phyloP scores from a whole-genome alignment of 2,329 filamentous ascomycete species.

The Pyrenophora tritici-repentis region DNA sequence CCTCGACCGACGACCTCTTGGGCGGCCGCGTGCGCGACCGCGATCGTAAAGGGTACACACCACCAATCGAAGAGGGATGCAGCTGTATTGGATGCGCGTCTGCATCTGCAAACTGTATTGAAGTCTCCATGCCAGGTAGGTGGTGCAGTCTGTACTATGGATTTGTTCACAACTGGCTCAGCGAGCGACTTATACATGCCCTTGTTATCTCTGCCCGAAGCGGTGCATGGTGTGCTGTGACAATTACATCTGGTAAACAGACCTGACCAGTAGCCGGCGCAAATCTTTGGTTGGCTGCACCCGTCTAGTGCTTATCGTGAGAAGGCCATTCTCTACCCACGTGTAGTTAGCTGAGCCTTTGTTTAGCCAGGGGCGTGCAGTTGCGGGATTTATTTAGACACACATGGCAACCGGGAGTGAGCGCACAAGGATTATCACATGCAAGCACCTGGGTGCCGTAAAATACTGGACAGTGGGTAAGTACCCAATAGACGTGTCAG shows the following conservation, averaged over 20 bases:
- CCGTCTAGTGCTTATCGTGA: conserved; percentile 24
- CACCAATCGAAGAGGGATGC: conserved; percentile 20
- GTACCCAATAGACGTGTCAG: too few species aligned
- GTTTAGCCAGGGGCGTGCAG: conserved; percentile 16
- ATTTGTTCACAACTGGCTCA: neutral
- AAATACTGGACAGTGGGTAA: too few species aligned
- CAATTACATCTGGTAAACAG: conserved; percentile 32
- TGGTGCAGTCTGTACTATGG: neutral
- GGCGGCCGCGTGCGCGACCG: conserved; percentile 18
- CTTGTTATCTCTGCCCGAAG: conserved; percentile 15
- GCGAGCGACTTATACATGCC: conserved; percentile 13
- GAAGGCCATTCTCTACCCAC: conserved; percentile 9
- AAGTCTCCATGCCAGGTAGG: conserved; percentile 26
- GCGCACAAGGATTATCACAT: neutral
- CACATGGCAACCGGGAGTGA: neutral
- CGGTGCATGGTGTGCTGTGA: conserved; percentile 9
- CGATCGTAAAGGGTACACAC: conserved; percentile 31
- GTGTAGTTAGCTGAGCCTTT: conserved; percentile 19
- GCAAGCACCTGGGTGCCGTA: too few species aligned
- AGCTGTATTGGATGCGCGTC: conserved; percentile 13
- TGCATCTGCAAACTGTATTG: conserved; percentile 30
- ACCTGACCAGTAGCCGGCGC: conserved; percentile 4
- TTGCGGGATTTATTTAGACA: conserved; percentile 9
- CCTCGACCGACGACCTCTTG: conserved; percentile 59
- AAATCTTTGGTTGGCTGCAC: conserved; percentile 26